Base-by-base conservation (phyloP, 2,329 filamentous ascomycete species). In the Penicillium sp. region DNA sequence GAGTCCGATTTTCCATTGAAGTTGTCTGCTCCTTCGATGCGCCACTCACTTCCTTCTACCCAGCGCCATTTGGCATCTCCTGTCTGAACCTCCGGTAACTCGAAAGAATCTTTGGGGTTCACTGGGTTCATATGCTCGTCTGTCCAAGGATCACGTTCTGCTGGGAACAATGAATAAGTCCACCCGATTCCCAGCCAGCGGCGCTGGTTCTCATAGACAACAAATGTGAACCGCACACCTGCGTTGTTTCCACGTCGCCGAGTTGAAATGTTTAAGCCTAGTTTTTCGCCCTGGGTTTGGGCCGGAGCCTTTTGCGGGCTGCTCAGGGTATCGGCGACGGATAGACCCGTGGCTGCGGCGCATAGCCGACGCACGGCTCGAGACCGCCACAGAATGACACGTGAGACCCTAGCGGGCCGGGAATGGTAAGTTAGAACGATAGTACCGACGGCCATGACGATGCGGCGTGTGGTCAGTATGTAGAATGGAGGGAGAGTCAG, bases 181-280 rank as follows among this genome's bases (percentile, higher is more conserved):
- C 94, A 99, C 0, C 94, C 94, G 13, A 99, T 82, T 1, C 92
- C 93, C 4, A 99, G 78, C 94, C 94, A 99, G 50, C 94, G 85
- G 40, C 94, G 85, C 74, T 99, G 94, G 66, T 99, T 99, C 72
- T 99, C 94, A 68, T 92, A 97, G 2, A 99, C 82, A 46, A 94
- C 92, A 61, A 99, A 99, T 0, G 94, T 99, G 69, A 99, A 99
- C 43, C 92, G 89, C 14, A 99, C 90, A 1, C 92, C 92, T 0
- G 91, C 85, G 5, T 89, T 87, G 61, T 74, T 66, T 60, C 77
- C 64, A 45, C 72, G 67, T 53, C 72, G 71, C 50, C 67, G 72
- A 20, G 79, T 78, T 16, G 78, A 76, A 32, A 82, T 74, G 50
- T 79, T 77, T 31, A 79, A 75, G 1, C 74, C 72, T 61, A 75